Percentiles rank a stretch among this genome's conserved stretches.
phyloP scores from a whole-genome alignment of 2,329 filamentous ascomycete genomes.

The Fusarium falciforme region DNA sequence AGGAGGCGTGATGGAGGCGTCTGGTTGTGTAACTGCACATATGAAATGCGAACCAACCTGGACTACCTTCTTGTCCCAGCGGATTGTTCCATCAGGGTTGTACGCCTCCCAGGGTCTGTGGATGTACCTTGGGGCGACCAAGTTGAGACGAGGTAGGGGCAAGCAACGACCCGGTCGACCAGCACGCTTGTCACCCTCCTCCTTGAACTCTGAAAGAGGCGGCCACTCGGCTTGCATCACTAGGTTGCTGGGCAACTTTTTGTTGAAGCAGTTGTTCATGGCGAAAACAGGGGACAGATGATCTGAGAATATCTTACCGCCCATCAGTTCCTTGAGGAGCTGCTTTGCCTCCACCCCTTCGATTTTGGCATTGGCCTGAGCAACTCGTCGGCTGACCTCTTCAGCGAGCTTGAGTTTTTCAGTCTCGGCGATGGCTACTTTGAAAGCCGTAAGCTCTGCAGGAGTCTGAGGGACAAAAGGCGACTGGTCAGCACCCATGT shows the following conservation, averaged over 20 bases:
- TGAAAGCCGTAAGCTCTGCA: conserved; percentile 49
- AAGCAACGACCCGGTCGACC: conserved; percentile 43
- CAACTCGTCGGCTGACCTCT: conserved; percentile 39
- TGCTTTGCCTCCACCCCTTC: conserved; percentile 6
- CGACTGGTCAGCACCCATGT: conserved; percentile 51
- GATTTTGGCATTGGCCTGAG: conserved; percentile 29
- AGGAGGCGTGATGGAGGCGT: conserved; percentile 2
- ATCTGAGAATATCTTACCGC: conserved; percentile 44
- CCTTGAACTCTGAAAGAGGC: conserved; percentile 50
- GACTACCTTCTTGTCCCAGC: conserved; percentile 43
- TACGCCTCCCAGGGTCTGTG: conserved; percentile 15
- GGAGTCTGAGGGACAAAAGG: conserved; percentile 52
- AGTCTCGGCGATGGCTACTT: conserved; percentile 44
- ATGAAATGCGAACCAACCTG: conserved; percentile 37
- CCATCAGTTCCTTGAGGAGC: conserved; percentile 36
- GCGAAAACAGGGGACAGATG: conserved; percentile 50
- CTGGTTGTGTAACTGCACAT: conserved; percentile 21
- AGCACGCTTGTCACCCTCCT: conserved; percentile 48
- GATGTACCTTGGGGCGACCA: conserved; percentile 19
- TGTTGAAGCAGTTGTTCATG: conserved; percentile 49
- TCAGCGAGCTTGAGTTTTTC: conserved; percentile 40
- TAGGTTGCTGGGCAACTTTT: conserved; percentile 20
- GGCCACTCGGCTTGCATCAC: conserved; percentile 48
- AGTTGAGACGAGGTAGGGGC: conserved; percentile 47
- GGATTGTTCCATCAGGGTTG: conserved; percentile 40